A percentile compares a stretch with the other conserved stretches of the same genome.
These are phyloP conservation scores for Candida qinlingensis DNA, from an alignment of 805 yeast genomes.

Conservation along the genomic window DNA sequence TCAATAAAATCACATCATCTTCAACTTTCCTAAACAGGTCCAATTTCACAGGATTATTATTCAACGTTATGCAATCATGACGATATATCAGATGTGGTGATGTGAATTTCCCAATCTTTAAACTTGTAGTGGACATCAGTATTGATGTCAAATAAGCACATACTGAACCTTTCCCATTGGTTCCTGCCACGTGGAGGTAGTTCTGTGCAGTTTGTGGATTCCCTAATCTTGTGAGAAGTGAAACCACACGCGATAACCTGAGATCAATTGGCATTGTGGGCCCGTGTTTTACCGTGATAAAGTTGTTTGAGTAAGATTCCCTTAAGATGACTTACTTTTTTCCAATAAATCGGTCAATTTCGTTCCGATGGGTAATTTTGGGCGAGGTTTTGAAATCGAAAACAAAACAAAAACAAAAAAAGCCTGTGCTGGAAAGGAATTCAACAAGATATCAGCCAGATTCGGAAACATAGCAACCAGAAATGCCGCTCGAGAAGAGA, in stretches of 20 bases:
- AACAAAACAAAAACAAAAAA: background rate
- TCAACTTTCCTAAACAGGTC: conserved; percentile 42
- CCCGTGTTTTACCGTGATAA: background rate
- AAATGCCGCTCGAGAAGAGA: conserved; percentile 41
- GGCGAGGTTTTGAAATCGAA: too few relatives aligned
- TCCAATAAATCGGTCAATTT: too few relatives aligned
- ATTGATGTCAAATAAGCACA: conserved; percentile 74
- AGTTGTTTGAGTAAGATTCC: too few relatives aligned
- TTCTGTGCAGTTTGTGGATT: conserved; percentile 62
- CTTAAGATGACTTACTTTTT: too few relatives aligned
- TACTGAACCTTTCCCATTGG: conserved; percentile 95
- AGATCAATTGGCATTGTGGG: conserved; percentile 40
- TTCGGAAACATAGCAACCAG: background rate
- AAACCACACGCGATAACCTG: conserved; percentile 47
- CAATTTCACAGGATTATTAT: conserved; percentile 49
- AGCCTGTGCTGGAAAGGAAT: background rate
- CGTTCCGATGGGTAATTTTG: too few relatives aligned
- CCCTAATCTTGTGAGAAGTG: conserved; percentile 47
- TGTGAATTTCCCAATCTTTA: conserved; percentile 72
- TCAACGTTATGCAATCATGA: conserved; percentile 70
- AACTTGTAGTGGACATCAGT: conserved; percentile 38
- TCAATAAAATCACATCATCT: conserved; percentile 34
- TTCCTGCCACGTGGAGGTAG: conserved; percentile 91
- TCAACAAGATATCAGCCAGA: background rate
- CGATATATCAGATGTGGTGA: conserved; percentile 78